Evolutionary conservation across 441 rosid species (phyloP).

Genomic region (Gossypium schwendimanii): DNA sequence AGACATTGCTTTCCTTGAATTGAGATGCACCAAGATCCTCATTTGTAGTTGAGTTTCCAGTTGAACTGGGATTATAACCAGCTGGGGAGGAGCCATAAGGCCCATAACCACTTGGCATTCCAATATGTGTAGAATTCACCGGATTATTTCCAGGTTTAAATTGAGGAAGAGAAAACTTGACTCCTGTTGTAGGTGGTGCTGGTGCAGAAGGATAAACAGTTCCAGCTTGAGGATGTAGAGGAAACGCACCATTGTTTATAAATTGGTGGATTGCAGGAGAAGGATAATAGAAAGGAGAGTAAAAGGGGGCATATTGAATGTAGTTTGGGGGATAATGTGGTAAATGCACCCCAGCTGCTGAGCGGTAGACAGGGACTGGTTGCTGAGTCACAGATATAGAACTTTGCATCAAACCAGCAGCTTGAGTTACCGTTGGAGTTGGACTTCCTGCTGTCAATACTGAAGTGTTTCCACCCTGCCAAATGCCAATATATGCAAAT

Average conservation of each 20-base stretch:
- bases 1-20: constrained; percentile 72
- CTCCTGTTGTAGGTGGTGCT: constrained; percentile 55
- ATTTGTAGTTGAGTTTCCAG: constrained; percentile 61
- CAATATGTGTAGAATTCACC: constrained; percentile 60
- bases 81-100: constrained; percentile 72
- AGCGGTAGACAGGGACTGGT: constrained; percentile 70
- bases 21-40: constrained; percentile 75
- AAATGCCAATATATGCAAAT: constrained; percentile 31
- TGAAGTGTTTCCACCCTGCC: constrained; percentile 71
- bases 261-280: constrained; percentile 73
- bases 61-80: constrained; percentile 62
- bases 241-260: constrained; percentile 66
- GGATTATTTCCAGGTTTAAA: constrained; percentile 71
- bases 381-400: constrained; percentile 75
- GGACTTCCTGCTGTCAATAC: constrained; percentile 64
- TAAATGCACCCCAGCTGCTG: constrained; percentile 75
- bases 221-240: constrained; percentile 80
- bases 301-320: constrained; percentile 72
- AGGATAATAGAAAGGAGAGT: constrained; percentile 67
- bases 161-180: constrained; percentile 73
- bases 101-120: constrained; percentile 73
- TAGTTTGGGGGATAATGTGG: constrained; percentile 83
- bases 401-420: constrained; percentile 75
- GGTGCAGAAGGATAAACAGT: constrained; percentile 70
- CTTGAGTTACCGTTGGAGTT: constrained; percentile 64